A percentile compares a stretch with the other conserved stretches of the same genome.
Evolutionary conservation across 768 basidiomycete genomes (phyloP).

Genomic region (Auriscalpium microsporum): DNA sequence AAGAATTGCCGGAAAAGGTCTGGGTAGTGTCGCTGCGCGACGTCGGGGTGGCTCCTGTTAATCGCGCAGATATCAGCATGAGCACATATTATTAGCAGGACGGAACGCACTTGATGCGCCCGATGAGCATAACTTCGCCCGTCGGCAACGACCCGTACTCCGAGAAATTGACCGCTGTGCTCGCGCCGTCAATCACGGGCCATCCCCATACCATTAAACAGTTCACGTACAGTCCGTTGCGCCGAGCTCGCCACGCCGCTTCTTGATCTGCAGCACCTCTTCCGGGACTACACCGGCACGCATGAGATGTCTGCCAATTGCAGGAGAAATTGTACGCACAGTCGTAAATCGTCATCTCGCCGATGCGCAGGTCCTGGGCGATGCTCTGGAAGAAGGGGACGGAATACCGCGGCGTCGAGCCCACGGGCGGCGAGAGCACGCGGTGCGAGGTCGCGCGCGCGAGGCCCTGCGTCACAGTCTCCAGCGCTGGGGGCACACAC

Average conservation of each 20-base stretch:
- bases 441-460: slow-evolving; percentile 77
- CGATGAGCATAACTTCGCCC: slow-evolving; percentile 67
- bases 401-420: slow-evolving; percentile 61
- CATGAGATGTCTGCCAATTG: not conserved
- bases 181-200: not conserved
- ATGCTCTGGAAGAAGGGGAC: slow-evolving; percentile 86
- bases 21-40: slow-evolving; percentile 70
- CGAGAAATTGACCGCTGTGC: slow-evolving; percentile 69
- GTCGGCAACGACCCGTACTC: slow-evolving; percentile 66
- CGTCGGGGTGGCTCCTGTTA: slow-evolving; percentile 78
- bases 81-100: not conserved
- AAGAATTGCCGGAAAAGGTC: slow-evolving; percentile 62
- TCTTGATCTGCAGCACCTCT: slow-evolving; percentile 54
- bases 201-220: not conserved
- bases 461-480: slow-evolving; percentile 67
- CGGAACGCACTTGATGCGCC: slow-evolving; percentile 60
- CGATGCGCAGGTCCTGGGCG: slow-evolving; percentile 43
- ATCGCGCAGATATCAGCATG: not conserved
- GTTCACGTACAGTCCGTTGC: slow-evolving; percentile 57
- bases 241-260: slow-evolving; percentile 42
- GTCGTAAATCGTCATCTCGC: slow-evolving; percentile 33
- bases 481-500: slow-evolving; percentile 42
- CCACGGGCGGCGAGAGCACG: slow-evolving; percentile 56
- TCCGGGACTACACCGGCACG: slow-evolving; percentile 41
- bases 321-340: slow-evolving; percentile 22